A percentile compares a stretch with the other conserved stretches of the same genome.
These are phyloP conservation scores for Fagopyrum tataricum DNA, from an alignment of 148 eudicot species.

Conservation along the genomic window DNA sequence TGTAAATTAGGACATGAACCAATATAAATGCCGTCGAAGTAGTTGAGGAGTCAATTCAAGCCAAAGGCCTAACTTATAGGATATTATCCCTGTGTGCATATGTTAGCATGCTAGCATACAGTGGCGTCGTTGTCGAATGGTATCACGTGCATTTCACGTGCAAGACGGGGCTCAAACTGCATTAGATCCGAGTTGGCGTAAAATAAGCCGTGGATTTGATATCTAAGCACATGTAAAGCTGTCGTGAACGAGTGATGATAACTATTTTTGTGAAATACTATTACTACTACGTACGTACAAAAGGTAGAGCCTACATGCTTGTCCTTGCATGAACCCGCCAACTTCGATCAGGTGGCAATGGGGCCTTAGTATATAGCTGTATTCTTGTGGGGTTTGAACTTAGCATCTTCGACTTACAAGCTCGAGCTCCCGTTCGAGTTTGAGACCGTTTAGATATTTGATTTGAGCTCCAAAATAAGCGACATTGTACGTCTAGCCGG, in stretches of 20 bases:
- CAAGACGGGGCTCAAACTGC: background rate
- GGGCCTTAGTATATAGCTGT: background rate
- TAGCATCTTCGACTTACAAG: too few species aligned
- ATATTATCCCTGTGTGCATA: too few species aligned
- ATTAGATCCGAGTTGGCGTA: background rate
- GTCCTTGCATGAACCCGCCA: background rate
- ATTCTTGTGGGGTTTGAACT: background rate
- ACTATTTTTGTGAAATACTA: too few species aligned
- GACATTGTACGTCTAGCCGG: too few species aligned
- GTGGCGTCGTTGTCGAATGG: background rate
- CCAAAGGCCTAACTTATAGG: too few species aligned
- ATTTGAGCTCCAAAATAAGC: background rate
- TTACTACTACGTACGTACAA: background rate
- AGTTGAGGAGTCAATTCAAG: too few species aligned
- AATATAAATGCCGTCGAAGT: too few species aligned
- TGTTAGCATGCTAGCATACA: background rate
- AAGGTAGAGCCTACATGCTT: background rate
- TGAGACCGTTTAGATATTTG: too few species aligned
- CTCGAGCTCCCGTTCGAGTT: too few species aligned
- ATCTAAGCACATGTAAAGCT: background rate
- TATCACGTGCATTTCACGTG: background rate
- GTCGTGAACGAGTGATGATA: background rate
- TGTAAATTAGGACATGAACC: too few species aligned
- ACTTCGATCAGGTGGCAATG: background rate
- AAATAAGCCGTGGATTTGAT: background rate